Evolutionary conservation across 2,329 filamentous ascomycete genomes (phyloP).

Genomic region (Aschersonia sp.): DNA sequence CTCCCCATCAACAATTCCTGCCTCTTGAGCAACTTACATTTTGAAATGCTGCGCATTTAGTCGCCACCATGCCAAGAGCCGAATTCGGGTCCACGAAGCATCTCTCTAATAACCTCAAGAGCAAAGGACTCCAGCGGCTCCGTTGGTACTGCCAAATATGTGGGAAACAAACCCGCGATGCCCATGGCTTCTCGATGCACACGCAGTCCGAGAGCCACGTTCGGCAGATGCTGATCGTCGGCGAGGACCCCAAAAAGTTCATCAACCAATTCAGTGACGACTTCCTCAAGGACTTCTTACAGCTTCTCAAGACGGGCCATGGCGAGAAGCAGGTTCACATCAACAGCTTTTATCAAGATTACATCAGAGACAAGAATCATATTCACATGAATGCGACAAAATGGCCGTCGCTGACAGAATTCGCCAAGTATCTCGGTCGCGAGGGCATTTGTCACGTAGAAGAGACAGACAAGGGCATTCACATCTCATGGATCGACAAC

Average conservation of each 20-base stretch:
- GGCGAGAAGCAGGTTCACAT: constrained; percentile 80
- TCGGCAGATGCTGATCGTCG: constrained; percentile 74
- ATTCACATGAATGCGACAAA: constrained; percentile 89
- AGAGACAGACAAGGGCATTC: constrained; percentile 72
- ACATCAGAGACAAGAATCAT: constrained; percentile 68
- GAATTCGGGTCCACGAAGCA: constrained; percentile 87
- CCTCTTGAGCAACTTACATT: too few species aligned
- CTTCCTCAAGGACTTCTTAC: constrained; percentile 68
- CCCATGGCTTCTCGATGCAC: constrained; percentile 88
- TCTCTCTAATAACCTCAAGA: constrained; percentile 81
- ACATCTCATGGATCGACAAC: constrained; percentile 84
- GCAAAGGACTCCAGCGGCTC: constrained; percentile 61
- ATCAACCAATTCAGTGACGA: constrained; percentile 72
- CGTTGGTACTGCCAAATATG: constrained; percentile 88
- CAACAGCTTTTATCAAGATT: constrained; percentile 91
- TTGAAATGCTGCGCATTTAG: neutral
- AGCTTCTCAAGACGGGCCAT: constrained; percentile 66
- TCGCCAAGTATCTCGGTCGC: constrained; percentile 71
- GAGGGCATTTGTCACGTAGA: constrained; percentile 85
- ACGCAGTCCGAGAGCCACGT: constrained; percentile 74
- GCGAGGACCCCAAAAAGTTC: constrained; percentile 71
- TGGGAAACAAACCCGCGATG: constrained; percentile 51
- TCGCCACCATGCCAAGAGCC: constrained; percentile 65
- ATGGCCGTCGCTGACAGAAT: constrained; percentile 79
- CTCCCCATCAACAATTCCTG: too few species aligned